A percentile compares a stretch with the other conserved stretches of the same genome.
phyloP scores from a whole-genome alignment of 495 filamentous ascomycete species.

The Trichoderma orchidacearum region DNA sequence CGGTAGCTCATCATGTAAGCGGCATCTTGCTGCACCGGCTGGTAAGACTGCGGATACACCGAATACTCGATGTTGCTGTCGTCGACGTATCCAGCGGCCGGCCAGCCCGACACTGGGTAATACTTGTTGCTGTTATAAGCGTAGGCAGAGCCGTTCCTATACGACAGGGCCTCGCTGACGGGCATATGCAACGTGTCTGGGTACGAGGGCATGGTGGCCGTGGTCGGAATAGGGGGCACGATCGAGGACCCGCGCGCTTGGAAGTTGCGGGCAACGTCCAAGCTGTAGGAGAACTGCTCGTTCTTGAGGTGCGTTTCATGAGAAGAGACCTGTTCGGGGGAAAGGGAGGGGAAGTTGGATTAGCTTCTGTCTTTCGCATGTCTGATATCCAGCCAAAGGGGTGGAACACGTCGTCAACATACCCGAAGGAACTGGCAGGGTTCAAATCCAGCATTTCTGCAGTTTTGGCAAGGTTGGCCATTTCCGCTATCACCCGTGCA shows the following conservation, averaged over 20 bases:
- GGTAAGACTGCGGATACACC: neutral
- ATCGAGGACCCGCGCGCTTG: neutral
- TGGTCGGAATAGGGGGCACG: neutral
- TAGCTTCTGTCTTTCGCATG: neutral
- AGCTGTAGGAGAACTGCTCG: constrained; percentile 1
- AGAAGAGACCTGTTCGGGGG: neutral
- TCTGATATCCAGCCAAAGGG: no score
- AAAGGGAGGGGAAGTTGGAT: neutral
- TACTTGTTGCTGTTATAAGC: neutral
- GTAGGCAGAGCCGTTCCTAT: neutral
- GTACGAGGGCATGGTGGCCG: neutral
- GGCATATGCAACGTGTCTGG: neutral
- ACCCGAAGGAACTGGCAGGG: constrained; percentile 73
- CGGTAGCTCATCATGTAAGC: neutral
- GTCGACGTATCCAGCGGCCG: neutral
- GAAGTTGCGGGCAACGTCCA: neutral
- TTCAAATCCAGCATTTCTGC: constrained; percentile 55
- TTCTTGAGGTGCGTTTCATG: neutral
- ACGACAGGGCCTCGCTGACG: neutral
- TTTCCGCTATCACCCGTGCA: constrained; percentile 79
- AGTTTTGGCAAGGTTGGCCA: constrained; percentile 68
- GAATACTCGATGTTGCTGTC: neutral
- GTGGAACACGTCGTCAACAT: no score
- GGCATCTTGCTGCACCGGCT: neutral
- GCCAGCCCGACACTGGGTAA: neutral